These are phyloP conservation scores for Pleurotus ostreatus DNA, from an alignment of 768 basidiomycete species.

Conservation along the genomic window DNA sequence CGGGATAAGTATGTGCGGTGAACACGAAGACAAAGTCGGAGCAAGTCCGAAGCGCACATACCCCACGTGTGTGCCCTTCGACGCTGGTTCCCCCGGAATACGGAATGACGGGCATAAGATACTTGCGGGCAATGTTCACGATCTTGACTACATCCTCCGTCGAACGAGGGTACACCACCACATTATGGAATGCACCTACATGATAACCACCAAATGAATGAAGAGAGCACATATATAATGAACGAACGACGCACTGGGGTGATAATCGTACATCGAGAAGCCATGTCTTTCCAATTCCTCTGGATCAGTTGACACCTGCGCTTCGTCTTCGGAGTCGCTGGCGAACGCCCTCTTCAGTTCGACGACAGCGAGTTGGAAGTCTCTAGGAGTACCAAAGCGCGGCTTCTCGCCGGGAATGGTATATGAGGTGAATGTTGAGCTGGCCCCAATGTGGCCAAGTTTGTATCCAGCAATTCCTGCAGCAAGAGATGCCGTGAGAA, in stretches of 20 bases:
- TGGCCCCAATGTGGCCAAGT: too few relatives aligned
- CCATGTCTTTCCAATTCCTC: constrained; percentile 53
- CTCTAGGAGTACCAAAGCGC: too few relatives aligned
- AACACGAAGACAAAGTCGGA: background rate
- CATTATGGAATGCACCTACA: background rate
- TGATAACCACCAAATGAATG: too few relatives aligned
- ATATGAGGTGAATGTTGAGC: too few relatives aligned
- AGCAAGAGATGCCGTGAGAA: too few relatives aligned
- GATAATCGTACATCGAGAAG: constrained; percentile 46
- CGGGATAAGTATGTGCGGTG: constrained; percentile 18
- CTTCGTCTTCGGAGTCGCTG: constrained; percentile 9
- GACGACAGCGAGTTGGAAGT: too few relatives aligned
- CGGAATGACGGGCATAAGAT: constrained; percentile 71
- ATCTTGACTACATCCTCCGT: constrained; percentile 83
- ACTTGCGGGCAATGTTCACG: constrained; percentile 72
- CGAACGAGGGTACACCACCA: background rate
- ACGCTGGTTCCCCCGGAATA: constrained; percentile 85
- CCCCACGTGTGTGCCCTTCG: constrained; percentile 83
- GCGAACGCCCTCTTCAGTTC: too few relatives aligned
- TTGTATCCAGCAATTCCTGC: too few relatives aligned
- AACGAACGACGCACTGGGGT: constrained; percentile 21
- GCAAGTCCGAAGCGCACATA: constrained; percentile 22
- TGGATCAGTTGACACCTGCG: constrained; percentile 38
- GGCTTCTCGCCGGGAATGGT: too few relatives aligned
- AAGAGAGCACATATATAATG: background rate